Conservation (phyloP, 2,329 filamentous ascomycete species). For the Colletotrichum sp. region DNA sequence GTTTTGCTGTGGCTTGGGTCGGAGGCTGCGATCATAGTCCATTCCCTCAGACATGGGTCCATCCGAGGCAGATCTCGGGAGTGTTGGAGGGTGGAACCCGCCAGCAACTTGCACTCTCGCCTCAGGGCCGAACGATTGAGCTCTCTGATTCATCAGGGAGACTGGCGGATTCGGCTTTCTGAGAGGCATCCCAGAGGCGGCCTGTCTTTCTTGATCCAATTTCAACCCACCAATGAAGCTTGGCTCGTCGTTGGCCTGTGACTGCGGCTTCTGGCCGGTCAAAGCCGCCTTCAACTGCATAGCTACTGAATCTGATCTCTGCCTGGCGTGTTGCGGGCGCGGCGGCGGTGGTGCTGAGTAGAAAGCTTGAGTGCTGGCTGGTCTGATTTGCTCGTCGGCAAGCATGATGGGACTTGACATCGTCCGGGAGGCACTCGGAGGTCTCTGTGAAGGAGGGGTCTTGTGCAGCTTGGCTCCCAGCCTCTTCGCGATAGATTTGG, state of each 20-base stretch:
- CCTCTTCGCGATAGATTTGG: slow-evolving; percentile 41
- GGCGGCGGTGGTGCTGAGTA: neutral
- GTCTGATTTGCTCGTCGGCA: slow-evolving; percentile 3
- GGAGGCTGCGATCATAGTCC: neutral
- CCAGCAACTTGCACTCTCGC: neutral
- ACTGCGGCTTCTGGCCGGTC: slow-evolving; percentile 19
- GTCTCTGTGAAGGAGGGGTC: slow-evolving; percentile 28
- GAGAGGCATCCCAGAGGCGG: slow-evolving; percentile 20
- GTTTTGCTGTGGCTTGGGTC: neutral
- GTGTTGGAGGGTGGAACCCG: neutral
- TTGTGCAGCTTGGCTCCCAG: slow-evolving; percentile 42
- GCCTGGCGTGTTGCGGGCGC: slow-evolving; percentile 8
- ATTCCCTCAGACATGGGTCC: neutral
- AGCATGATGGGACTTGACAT: slow-evolving; percentile 8
- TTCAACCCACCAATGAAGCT: slow-evolving; percentile 48
- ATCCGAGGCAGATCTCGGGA: slow-evolving; percentile 1
- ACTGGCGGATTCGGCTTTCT: neutral
- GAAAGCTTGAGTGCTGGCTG: slow-evolving; percentile 7
- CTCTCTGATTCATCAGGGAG: neutral
- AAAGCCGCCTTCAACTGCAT: slow-evolving; percentile 20
- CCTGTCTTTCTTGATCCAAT: slow-evolving; percentile 42
- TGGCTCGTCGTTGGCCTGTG: slow-evolving; percentile 22
- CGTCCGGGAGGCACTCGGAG: slow-evolving; percentile 11
- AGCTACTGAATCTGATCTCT: slow-evolving; percentile 20
- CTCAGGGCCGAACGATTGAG: slow-evolving; percentile 14